Evolutionary conservation across 2,329 filamentous ascomycete species (phyloP).

Genomic region (Chrysosporium keratinophilum): DNA sequence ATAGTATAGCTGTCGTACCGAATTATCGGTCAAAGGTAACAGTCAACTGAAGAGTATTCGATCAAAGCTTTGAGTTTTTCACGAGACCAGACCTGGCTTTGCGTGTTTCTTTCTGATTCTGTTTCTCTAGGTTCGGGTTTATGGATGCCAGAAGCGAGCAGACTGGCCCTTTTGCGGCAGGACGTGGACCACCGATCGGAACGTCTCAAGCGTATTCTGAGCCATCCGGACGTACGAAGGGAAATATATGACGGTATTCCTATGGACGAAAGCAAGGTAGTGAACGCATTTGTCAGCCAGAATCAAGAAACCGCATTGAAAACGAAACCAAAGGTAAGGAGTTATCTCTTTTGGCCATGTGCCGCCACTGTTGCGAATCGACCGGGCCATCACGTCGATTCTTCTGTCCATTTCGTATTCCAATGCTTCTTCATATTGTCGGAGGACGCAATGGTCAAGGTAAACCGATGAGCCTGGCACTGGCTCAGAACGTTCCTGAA

Average conservation of each 20-base stretch:
- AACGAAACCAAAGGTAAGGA: conserved; percentile 67
- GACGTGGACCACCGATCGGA: conserved; percentile 65
- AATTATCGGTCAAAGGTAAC: not conserved
- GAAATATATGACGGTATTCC: conserved; percentile 53
- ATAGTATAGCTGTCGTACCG: not conserved
- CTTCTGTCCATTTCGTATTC: not conserved
- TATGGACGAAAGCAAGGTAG: conserved; percentile 48
- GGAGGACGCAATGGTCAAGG: not conserved
- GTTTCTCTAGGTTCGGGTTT: conserved; percentile 56
- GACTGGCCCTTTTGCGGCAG: conserved; percentile 57
- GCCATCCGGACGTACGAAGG: conserved; percentile 49
- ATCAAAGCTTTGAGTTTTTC: not conserved
- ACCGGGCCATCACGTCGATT: not conserved
- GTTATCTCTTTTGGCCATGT: not conserved
- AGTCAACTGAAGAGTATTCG: too few species aligned
- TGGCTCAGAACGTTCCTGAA: not conserved
- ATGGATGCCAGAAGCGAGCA: conserved; percentile 62
- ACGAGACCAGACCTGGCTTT: not conserved
- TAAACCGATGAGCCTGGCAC: not conserved
- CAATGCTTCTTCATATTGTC: not conserved
- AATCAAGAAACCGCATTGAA: conserved; percentile 71
- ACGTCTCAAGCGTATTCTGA: conserved; percentile 58
- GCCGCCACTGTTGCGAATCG: conserved; percentile 1
- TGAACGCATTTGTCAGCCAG: conserved; percentile 58
- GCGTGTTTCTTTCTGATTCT: conserved; percentile 1